phyloP scores from a whole-genome alignment of 257 asterid species.

The Penstemon eatonii region DNA sequence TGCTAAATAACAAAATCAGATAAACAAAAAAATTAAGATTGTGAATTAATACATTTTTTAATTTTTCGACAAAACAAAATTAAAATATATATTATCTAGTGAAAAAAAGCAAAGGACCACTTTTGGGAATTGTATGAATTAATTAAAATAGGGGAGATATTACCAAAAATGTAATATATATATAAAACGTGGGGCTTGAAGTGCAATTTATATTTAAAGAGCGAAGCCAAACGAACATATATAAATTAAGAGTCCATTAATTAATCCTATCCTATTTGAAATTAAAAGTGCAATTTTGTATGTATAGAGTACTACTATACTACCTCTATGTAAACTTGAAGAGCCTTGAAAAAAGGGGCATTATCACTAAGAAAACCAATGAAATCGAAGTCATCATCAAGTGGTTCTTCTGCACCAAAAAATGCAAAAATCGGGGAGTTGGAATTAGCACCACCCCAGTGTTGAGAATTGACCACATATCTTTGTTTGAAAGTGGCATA shows the following conservation, averaged over 20 bases:
- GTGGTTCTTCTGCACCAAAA: constrained; percentile 65
- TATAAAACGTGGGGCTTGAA: too few relatives aligned
- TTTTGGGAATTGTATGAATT: too few relatives aligned
- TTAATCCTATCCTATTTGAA: too few relatives aligned
- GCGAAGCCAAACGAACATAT: too few relatives aligned
- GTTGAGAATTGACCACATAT: constrained; percentile 43
- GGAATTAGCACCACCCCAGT: constrained; percentile 58
- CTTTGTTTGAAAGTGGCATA: constrained; percentile 56
- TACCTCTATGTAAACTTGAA: constrained; percentile 68
- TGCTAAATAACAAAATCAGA: constrained; percentile 41
- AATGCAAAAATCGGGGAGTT: constrained; percentile 59
- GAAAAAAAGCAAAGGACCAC: too few relatives aligned
- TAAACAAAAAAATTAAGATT: background rate
- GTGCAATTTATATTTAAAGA: too few relatives aligned
- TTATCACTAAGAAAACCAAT: constrained; percentile 54
- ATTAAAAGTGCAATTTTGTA: too few relatives aligned
- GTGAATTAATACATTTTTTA: background rate
- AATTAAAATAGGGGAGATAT: too few relatives aligned
- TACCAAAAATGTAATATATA: too few relatives aligned
- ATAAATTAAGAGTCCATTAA: too few relatives aligned
- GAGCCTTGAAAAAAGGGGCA: constrained; percentile 68
- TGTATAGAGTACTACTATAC: background rate
- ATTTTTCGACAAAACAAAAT: background rate
- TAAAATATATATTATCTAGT: too few relatives aligned
- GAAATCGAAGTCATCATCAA: constrained; percentile 33